These are phyloP conservation scores for Sonneratia caseolaris DNA, from an alignment of 345 rosid genomes.

Conservation along the genomic window DNA sequence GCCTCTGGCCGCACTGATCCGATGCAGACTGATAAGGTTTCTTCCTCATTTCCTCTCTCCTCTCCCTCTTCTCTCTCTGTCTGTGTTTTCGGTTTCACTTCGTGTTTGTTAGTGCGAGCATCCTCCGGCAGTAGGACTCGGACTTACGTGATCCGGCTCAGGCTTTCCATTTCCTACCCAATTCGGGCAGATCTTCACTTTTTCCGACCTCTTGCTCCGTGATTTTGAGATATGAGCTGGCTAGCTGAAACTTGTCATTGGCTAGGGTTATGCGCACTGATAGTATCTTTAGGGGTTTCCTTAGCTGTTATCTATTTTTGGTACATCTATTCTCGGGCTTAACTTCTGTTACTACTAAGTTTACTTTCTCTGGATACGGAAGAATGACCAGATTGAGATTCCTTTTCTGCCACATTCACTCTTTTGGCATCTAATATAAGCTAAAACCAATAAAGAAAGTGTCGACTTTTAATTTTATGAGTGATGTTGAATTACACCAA, in stretches of 20 bases:
- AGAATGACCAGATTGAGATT: background rate
- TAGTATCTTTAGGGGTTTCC: background rate
- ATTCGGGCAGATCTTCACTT: constrained; percentile 19
- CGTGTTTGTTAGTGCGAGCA: background rate
- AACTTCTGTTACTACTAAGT: background rate
- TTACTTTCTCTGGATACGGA: background rate
- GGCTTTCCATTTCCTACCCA: background rate
- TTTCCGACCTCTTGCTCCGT: constrained; percentile 4
- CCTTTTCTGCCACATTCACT: background rate
- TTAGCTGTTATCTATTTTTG: background rate
- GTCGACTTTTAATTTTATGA: background rate
- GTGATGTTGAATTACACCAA: background rate
- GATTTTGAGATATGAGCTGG: constrained; percentile 12
- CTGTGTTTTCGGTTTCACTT: constrained; percentile 5
- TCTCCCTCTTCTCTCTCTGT: background rate
- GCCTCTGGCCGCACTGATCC: constrained; percentile 21
- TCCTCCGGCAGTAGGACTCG: constrained; percentile 1
- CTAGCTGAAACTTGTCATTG: constrained; percentile 3
- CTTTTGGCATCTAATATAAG: background rate
- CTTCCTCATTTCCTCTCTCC: background rate
- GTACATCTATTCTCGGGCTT: background rate
- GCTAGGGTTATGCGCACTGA: background rate
- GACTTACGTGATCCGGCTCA: constrained; percentile 25
- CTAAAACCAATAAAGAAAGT: background rate
- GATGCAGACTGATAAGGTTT: constrained; percentile 46